Evolutionary conservation across 129 eudicot genomes (phyloP).

Genomic region (Calendula officinalis): DNA sequence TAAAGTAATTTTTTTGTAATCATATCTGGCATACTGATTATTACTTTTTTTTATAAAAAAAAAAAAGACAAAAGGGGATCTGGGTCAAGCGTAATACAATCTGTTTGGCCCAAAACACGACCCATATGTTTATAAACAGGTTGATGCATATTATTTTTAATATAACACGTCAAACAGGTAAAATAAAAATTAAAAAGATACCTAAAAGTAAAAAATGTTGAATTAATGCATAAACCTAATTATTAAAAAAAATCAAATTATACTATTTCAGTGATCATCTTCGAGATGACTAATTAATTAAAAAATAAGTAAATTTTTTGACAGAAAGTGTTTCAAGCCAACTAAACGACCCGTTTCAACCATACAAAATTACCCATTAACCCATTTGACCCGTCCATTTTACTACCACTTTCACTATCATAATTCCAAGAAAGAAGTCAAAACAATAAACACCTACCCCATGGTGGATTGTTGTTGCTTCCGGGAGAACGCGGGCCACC

Average conservation of each 20-base stretch:
- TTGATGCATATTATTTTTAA: neutral
- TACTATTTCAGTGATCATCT: neutral
- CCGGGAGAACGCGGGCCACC: constrained; percentile 67
- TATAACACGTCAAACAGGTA: neutral
- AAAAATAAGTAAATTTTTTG: neutral
- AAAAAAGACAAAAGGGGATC: neutral
- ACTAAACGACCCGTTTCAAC: neutral
- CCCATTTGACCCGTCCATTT: neutral
- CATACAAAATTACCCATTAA: neutral
- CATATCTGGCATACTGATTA: neutral
- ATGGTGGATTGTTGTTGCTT: constrained; percentile 47
- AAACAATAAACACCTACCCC: constrained; percentile 43
- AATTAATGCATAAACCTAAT: too few relatives aligned
- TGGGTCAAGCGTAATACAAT: neutral
- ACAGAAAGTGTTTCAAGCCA: neutral
- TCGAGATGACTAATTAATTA: neutral
- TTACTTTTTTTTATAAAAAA: neutral
- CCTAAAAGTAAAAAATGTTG: neutral
- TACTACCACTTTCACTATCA: neutral
- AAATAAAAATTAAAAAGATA: neutral
- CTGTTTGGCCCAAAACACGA: neutral
- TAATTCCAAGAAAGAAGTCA: neutral
- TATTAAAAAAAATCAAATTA: neutral
- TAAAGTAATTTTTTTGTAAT: neutral
- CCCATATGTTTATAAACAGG: neutral